Evolutionary conservation across 768 basidiomycete species (phyloP), one percentile per base, ranked within the genome.

Genomic region (Trametes meyenii): DNA sequence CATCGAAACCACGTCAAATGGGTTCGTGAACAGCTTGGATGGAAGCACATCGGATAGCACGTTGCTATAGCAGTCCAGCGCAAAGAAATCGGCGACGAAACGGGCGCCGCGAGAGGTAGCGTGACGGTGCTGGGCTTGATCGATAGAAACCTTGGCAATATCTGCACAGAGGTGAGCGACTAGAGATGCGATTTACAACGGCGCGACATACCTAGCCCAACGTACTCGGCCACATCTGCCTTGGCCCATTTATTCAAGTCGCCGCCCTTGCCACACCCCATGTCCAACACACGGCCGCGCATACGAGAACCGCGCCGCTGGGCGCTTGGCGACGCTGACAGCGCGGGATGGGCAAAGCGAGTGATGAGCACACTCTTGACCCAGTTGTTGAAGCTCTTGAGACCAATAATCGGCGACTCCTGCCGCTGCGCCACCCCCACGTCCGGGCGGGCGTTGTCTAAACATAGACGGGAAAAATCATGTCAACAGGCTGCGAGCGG

Each of bases 371-470:
- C 96, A 11, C 94, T 94, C 74, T 99, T 99, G 67, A 98, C 90
- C 97, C 97, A 99, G 78, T 99, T 99, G 78, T 99, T 99, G 78
- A 98, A 99, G 72, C 84, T 90, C 75, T 97, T 98, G 56, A 99
- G 84, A 39, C 97, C 97, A 56, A 97, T 94, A 68, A 98, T 99
- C 44, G 95, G 94, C 6, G 96, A 98, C 17, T 90, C 86, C 65
- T 83, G 83, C 35, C 97, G 91, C 69, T 90, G 87, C 11, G 85
- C 80, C 33, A 93, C 85, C 58, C 94, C 94, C 11, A 96, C 90
- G 61, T 99, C 95, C 6, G 95, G 95, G 12, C 97, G 85, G 14
- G 86, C 83, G 73, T 99, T 98, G 75, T 99, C 96, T 97, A 65
- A 46, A 36, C 42, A 43, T 42, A 23, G 46, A 12, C 11, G 16